Evolutionary conservation across 2,329 filamentous ascomycete species (phyloP).

Genomic region (Cladosporium sp.): DNA sequence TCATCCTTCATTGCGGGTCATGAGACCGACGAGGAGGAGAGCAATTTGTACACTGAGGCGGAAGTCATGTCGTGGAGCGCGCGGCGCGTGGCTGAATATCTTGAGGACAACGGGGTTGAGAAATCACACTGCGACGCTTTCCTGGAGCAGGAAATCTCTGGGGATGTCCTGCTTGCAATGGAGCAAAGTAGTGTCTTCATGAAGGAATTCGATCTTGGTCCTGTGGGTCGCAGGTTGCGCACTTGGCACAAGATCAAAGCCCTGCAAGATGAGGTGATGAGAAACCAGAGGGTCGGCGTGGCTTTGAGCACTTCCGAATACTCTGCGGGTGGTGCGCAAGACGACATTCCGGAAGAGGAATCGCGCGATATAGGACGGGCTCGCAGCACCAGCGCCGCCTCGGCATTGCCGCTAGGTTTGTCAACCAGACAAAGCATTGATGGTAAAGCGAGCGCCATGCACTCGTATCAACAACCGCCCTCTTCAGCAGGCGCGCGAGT

Average conservation of each 20-base stretch:
- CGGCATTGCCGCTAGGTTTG: constrained; percentile 12
- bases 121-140: constrained; percentile 90
- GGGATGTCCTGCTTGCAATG: constrained; percentile 89
- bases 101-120: constrained; percentile 80
- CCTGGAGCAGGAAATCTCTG: constrained; percentile 88
- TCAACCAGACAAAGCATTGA: constrained; percentile 18
- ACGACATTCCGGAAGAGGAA: constrained; percentile 29
- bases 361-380: constrained; percentile 40
- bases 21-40: constrained; percentile 91
- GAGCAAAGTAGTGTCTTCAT: constrained; percentile 92
- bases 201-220: constrained; percentile 89
- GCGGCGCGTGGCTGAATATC: constrained; percentile 77
- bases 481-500: constrained; percentile 29
- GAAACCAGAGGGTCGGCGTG: constrained; percentile 40
- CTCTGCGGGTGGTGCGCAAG: constrained; percentile 27
- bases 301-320: constrained; percentile 36
- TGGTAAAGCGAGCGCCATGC: constrained; percentile 14
- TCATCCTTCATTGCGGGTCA: constrained; percentile 89
- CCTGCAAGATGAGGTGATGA: constrained; percentile 78
- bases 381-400: constrained; percentile 35
- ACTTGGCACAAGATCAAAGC: constrained; percentile 96
- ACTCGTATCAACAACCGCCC: constrained; percentile 8
- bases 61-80: constrained; percentile 78
- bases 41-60: constrained; percentile 58
- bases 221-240: constrained; percentile 80